Evolutionary conservation across 2,329 filamentous ascomycete genomes (phyloP), one percentile per base, ranked within the genome.

Genomic region (Metarhizium sp.): DNA sequence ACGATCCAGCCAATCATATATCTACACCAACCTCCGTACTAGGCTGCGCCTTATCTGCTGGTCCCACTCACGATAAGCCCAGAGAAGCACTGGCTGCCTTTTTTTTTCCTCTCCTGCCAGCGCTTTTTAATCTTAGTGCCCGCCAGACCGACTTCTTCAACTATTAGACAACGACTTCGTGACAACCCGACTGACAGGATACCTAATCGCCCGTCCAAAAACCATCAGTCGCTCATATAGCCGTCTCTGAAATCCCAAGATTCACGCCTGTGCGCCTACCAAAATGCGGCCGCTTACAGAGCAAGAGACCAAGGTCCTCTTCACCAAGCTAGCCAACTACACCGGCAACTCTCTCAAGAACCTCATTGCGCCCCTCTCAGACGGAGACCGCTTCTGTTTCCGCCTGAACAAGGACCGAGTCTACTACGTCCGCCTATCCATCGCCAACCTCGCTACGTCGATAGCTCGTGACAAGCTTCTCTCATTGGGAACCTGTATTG

Each of bases 301-400:
- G 71, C 73, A 77, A 67, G 87, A 91, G 74, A 88, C 86, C 57
- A 84, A 88, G 70, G 88, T 87, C 1, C 84, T 96, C 64, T 95
- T 96, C 73, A 82, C 86, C 63, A 96, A 97, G 77, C 84, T 99
- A 45, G 94, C 94, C 57, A 89, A 91, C 71, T 99, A 97, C 77
- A 94, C 89, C 29, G 91, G 92, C 62, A 83, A 82, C 64, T 92
- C 88, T 18, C 81, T 96, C 63, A 92, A 91, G 72, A 85, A 90
- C 71, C 82, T 96, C 62, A 90, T 92, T 64, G 83, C 86, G 50
- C 86, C 87, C 10, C 76, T 88, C 58, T 81, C 86, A 66, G 78
- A 85, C 58, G 78, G 80, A 62, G 89, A 94, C 71, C 85, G 90
- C 66, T 87, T 90, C 72, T 90, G 95, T 59, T 95, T 96, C 72